Evolutionary conservation across 352 stramenopile genomes (phyloP).

Genomic region (Pythium angustatum): DNA sequence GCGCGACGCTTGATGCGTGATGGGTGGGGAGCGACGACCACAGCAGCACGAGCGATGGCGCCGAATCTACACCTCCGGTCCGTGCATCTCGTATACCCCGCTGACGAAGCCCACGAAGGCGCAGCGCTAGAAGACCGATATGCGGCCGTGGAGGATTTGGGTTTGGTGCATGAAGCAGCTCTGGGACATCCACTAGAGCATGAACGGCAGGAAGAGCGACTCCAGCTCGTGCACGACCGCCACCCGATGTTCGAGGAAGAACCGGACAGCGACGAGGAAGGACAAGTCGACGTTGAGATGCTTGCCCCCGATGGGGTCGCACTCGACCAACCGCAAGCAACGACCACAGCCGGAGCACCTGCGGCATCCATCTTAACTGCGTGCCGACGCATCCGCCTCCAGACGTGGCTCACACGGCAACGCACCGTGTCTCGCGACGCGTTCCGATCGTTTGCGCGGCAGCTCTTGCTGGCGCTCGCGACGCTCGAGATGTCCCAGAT

Average conservation of each 20-base stretch:
- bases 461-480: conserved; percentile 60
- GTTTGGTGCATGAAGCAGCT: not conserved
- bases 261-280: conserved; percentile 22
- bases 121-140: not conserved
- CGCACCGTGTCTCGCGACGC: conserved; percentile 36
- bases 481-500: conserved; percentile 50
- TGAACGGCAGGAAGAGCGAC: not conserved
- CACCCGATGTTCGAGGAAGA: conserved; percentile 12
- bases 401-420: conserved; percentile 42
- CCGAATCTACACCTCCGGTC: conserved; percentile 15
- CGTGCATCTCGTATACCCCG: conserved; percentile 24
- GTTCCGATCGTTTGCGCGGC: conserved; percentile 55
- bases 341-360: not conserved
- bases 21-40: not conserved
- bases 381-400: conserved; percentile 24
- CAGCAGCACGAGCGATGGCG: not conserved
- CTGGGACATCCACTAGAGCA: not conserved
- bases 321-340: not conserved
- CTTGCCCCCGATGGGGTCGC: conserved; percentile 22
- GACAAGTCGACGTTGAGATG: conserved; percentile 35
- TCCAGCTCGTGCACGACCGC: not conserved
- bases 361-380: not conserved
- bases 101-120: conserved; percentile 15
- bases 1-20: not conserved
- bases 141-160: not conserved